A percentile compares a stretch with the other conserved stretches of the same genome.
These are phyloP conservation scores for Mycena kentingensis DNA, from an alignment of 768 basidiomycete species.

Conservation along the genomic window DNA sequence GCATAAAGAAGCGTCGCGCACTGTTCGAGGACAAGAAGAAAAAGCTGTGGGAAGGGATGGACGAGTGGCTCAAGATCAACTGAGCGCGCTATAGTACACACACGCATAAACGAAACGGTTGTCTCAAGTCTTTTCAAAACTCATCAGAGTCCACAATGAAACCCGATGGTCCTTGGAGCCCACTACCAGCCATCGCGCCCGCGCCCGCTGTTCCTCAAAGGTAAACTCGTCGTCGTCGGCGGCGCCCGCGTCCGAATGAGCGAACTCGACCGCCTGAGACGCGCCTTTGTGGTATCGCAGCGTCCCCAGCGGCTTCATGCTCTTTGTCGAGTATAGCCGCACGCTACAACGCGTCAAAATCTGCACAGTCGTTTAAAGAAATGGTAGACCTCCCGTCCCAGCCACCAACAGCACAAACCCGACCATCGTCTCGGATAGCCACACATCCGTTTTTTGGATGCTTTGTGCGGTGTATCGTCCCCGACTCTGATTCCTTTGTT, in stretches of 20 bases:
- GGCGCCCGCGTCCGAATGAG: conserved; percentile 40
- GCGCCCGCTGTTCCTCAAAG: conserved; percentile 43
- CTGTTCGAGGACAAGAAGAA: neutral
- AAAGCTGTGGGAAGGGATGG: conserved; percentile 4
- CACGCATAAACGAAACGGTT: neutral
- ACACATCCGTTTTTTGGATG: conserved; percentile 79
- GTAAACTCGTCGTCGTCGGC: conserved; percentile 59
- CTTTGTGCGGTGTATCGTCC: conserved; percentile 58
- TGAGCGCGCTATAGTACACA: no score
- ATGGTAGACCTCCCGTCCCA: conserved; percentile 88
- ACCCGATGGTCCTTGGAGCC: conserved; percentile 72
- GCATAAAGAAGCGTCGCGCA: neutral
- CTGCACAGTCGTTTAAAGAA: neutral
- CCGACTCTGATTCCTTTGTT: conserved; percentile 23
- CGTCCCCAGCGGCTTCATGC: conserved; percentile 81
- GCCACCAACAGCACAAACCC: conserved; percentile 84
- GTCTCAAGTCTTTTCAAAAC: conserved; percentile 39
- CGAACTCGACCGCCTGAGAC: conserved; percentile 78
- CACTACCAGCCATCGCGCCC: conserved; percentile 62
- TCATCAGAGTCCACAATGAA: conserved; percentile 70
- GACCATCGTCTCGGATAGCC: conserved; percentile 73
- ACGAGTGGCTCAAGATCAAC: conserved; percentile 6
- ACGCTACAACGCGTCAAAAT: conserved; percentile 49
- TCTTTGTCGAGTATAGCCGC: conserved; percentile 78
- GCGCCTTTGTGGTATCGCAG: conserved; percentile 79